phyloP scores from a whole-genome alignment of 345 rosid genomes.

The Eucalyptus virginea region DNA sequence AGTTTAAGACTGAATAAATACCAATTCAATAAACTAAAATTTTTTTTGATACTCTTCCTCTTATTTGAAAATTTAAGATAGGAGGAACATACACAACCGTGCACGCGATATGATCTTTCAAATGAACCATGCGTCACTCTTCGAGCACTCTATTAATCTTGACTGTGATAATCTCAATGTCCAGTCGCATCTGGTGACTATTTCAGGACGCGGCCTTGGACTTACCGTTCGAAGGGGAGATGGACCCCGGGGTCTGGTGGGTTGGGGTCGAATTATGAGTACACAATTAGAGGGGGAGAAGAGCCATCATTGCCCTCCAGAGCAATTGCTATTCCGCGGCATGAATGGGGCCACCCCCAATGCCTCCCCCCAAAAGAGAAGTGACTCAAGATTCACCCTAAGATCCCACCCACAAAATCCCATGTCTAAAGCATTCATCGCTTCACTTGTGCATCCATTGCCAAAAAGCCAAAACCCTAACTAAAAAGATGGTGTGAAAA shows the following conservation, averaged over 20 bases:
- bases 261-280: background rate
- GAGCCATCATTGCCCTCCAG: background rate
- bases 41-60: background rate
- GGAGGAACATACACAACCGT: background rate
- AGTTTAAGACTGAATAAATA: background rate
- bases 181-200: background rate
- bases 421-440: background rate
- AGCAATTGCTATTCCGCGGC: background rate
- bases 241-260: background rate
- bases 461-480: background rate
- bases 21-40: no score
- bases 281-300: background rate
- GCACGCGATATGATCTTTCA: background rate
- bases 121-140: background rate
- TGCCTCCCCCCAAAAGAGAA: background rate
- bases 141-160: background rate
- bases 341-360: background rate
- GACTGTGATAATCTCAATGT: background rate
- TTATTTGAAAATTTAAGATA: background rate
- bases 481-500: background rate
- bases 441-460: background rate
- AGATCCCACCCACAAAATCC: background rate
- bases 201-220: background rate
- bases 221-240: background rate
- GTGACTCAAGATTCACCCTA: background rate